A percentile compares a stretch with the other conserved stretches of the same genome.
phyloP scores from a whole-genome alignment of 2,329 filamentous ascomycete genomes.

The Cladorrhinum sp. region DNA sequence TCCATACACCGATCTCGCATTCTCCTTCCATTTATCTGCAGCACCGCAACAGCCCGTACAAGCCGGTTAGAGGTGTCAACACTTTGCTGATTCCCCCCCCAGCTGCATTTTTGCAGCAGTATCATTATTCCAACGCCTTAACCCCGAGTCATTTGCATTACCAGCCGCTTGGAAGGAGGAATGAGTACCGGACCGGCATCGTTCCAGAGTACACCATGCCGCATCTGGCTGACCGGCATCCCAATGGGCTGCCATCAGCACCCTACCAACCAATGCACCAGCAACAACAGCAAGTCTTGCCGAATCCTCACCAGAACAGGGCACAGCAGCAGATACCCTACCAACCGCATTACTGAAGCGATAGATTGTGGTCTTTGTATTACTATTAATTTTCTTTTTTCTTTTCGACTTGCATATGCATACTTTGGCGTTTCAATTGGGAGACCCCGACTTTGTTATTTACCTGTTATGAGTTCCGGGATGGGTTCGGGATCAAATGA shows the following conservation, averaged over 20 bases:
- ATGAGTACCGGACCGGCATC: conserved; percentile 66
- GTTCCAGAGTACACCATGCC: conserved; percentile 58
- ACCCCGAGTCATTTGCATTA: conserved; percentile 77
- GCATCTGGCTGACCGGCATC: conserved; percentile 12
- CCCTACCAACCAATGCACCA: not conserved
- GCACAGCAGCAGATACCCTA: conserved; percentile 8
- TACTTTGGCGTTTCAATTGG: conserved; percentile 7
- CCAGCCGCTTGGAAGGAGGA: conserved; percentile 68
- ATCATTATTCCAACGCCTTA: conserved; percentile 51
- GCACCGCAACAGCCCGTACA: conserved; percentile 88
- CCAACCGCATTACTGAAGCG: conserved; percentile 7
- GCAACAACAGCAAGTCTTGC: conserved; percentile 10
- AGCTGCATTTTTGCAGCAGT: conserved; percentile 72
- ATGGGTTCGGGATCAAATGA: not conserved
- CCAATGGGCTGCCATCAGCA: not conserved
- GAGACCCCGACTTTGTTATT: not conserved
- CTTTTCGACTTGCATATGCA: conserved; percentile 9
- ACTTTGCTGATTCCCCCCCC: conserved; percentile 88
- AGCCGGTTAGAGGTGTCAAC: conserved; percentile 83
- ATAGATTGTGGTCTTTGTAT: not conserved
- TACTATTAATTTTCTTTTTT: not conserved
- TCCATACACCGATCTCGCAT: conserved; percentile 66
- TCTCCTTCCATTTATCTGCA: conserved; percentile 86
- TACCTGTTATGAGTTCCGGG: not conserved
- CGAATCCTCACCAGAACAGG: conserved; percentile 9